A percentile compares a stretch with the other conserved stretches of the same genome.
Conservation (phyloP, 1,284 basidiomycete species). For the Ustilago hordei region DNA sequence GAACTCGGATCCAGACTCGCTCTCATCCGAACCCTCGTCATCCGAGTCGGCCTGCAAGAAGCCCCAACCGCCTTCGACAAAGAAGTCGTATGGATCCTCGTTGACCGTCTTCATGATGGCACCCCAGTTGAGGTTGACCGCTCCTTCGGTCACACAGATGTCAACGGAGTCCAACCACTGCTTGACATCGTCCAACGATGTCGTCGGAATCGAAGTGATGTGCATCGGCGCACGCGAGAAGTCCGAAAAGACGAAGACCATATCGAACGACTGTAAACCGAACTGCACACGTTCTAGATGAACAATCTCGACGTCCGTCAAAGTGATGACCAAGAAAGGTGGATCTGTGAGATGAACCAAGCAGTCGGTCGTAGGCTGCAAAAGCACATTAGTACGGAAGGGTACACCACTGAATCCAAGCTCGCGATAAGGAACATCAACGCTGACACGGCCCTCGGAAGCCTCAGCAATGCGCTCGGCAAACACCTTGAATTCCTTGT, state of each 20-base stretch:
- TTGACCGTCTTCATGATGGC: conserved; percentile 77
- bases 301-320: conserved; percentile 94
- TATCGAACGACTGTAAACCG: conserved; percentile 94
- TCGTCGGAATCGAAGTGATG: conserved; percentile 64
- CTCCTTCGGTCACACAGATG: conserved; percentile 93
- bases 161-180: conserved; percentile 91
- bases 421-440: conserved; percentile 97
- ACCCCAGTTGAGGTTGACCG: conserved; percentile 97
- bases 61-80: conserved; percentile 93
- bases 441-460: conserved; percentile 81
- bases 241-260: conserved; percentile 96
- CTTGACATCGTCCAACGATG: conserved; percentile 66
- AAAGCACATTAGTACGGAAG: conserved; percentile 90
- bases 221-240: conserved; percentile 88
- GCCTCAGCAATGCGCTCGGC: conserved; percentile 93
- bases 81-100: conserved; percentile 87
- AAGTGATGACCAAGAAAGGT: conserved; percentile 94
- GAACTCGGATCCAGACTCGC: conserved; percentile 66
- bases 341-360: conserved; percentile 94
- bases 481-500: conserved; percentile 95
- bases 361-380: conserved; percentile 97
- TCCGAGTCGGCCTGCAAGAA: conserved; percentile 75
- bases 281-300: conserved; percentile 98
- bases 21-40: conserved; percentile 38
- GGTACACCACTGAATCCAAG: conserved; percentile 97